Evolutionary conservation across 2,329 filamentous ascomycete species (phyloP).

Genomic region (Grosmannia clavigera): DNA sequence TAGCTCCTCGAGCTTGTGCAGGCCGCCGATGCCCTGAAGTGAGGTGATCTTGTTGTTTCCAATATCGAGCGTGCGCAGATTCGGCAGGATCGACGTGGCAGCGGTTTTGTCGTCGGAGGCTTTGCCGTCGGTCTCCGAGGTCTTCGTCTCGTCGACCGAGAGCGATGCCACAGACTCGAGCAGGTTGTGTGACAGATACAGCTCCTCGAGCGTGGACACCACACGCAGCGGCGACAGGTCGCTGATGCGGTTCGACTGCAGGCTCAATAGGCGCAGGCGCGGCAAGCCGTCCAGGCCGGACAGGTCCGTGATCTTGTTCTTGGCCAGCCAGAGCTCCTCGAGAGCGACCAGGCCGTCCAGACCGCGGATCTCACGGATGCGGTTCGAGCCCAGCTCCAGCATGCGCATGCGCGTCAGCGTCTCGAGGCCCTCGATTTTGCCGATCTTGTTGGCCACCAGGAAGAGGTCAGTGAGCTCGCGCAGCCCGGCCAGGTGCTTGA

Average conservation of each 20-base stretch:
- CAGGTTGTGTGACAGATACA: conserved; percentile 94
- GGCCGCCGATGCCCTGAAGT: conserved; percentile 56
- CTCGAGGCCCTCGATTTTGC: conserved; percentile 72
- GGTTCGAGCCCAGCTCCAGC: conserved; percentile 84
- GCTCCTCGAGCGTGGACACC: conserved; percentile 44
- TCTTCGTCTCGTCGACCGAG: conserved; percentile 24
- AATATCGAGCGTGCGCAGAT: conserved; percentile 72
- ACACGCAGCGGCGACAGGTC: conserved; percentile 58
- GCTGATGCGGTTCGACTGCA: conserved; percentile 88
- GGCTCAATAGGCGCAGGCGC: conserved; percentile 77
- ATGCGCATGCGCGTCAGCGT: conserved; percentile 63
- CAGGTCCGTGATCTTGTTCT: conserved; percentile 13
- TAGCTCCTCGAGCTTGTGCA: conserved; percentile 70
- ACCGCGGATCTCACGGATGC: conserved; percentile 82
- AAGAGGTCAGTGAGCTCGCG: conserved; percentile 71
- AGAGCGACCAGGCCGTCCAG: conserved; percentile 93
- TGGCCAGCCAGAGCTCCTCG: conserved; percentile 52
- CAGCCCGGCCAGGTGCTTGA: conserved; percentile 75
- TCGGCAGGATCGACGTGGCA: conserved; percentile 14
- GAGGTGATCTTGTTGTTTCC: conserved; percentile 75
- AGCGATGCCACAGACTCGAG: conserved; percentile 66
- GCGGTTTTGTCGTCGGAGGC: conserved; percentile 27
- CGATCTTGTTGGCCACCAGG: conserved; percentile 91
- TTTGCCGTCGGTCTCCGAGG: neutral
- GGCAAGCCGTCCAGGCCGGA: conserved; percentile 43